Conservation (phyloP, 1,284 basidiomycete species). For the Mycosarcoma mackinlayi region DNA sequence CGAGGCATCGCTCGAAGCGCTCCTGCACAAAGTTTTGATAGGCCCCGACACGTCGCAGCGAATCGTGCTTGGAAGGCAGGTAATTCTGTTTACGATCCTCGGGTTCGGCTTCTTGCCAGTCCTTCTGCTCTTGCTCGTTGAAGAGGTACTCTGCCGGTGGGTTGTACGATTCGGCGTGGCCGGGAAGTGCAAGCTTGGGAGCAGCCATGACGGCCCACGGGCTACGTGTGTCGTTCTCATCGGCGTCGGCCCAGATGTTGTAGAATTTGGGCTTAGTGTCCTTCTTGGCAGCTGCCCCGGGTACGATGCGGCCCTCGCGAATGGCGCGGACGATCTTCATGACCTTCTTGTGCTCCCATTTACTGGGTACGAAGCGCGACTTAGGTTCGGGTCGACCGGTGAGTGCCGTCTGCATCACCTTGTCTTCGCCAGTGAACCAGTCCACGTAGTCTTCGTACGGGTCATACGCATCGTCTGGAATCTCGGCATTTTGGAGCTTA, state of each 20-base stretch:
- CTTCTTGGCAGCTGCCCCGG: constrained; percentile 77
- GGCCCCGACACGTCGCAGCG: constrained; percentile 89
- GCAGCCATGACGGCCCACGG: constrained; percentile 76
- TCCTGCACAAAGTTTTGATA: constrained; percentile 94
- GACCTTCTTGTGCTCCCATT: constrained; percentile 99
- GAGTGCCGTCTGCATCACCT: constrained; percentile 91
- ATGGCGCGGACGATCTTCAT: constrained; percentile 99
- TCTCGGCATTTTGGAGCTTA: constrained; percentile 87
- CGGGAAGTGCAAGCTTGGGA: constrained; percentile 88
- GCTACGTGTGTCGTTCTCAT: constrained; percentile 68
- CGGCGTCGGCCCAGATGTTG: constrained; percentile 83
- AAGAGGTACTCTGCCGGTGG: constrained; percentile 97
- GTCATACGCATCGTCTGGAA: constrained; percentile 84
- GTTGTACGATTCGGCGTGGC: constrained; percentile 95
- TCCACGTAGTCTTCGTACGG: constrained; percentile 90
- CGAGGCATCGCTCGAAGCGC: constrained; percentile 91
- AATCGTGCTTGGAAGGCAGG: constrained; percentile 85
- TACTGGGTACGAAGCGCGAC: constrained; percentile 93
- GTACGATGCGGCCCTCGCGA: constrained; percentile 90
- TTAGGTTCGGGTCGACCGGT: constrained; percentile 94
- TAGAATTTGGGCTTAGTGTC: constrained; percentile 83
- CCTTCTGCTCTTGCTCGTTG: constrained; percentile 82
- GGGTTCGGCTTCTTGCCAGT: constrained; percentile 86
- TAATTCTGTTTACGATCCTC: constrained; percentile 92
- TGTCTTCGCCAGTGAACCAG: constrained; percentile 97